Evolutionary conservation across 2,329 filamentous ascomycete genomes (phyloP).

Genomic region (Pestalotiopsis sp.): DNA sequence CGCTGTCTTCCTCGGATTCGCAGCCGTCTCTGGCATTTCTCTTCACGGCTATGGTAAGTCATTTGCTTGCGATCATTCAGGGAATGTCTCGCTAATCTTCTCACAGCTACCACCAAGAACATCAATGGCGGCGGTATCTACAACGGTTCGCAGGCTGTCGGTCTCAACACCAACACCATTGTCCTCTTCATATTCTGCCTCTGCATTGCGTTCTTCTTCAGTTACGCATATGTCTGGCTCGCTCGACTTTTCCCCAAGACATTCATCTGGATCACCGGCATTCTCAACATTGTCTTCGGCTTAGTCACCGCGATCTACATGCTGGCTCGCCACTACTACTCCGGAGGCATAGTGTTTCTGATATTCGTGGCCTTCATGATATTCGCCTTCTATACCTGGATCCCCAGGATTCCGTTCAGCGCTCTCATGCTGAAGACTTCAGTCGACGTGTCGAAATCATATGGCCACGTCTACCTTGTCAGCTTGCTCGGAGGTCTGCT

Average conservation of each 20-base stretch:
- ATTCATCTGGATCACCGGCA: slow-evolving; percentile 91
- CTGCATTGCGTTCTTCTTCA: slow-evolving; percentile 72
- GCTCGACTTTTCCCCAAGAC: slow-evolving; percentile 82
- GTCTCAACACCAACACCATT: slow-evolving; percentile 80
- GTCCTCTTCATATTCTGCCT: slow-evolving; percentile 83
- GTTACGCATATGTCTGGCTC: slow-evolving; percentile 74
- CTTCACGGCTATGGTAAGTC: slow-evolving; percentile 71
- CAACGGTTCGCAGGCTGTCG: slow-evolving; percentile 63
- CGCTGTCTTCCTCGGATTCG: slow-evolving; percentile 71
- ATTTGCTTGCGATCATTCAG: neutral
- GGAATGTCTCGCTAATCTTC: neutral
- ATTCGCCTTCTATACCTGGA: slow-evolving; percentile 88
- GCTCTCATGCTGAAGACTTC: slow-evolving; percentile 86
- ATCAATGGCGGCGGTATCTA: slow-evolving; percentile 77
- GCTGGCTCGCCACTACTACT: slow-evolving; percentile 75
- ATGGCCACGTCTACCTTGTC: slow-evolving; percentile 85
- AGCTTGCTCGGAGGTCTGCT: slow-evolving; percentile 81
- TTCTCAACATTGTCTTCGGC: slow-evolving; percentile 82
- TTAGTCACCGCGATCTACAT: slow-evolving; percentile 89
- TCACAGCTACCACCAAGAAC: slow-evolving; percentile 50
- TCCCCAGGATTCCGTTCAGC: slow-evolving; percentile 86
- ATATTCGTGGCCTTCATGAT: slow-evolving; percentile 80
- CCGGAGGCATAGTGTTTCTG: slow-evolving; percentile 84
- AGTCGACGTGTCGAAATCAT: slow-evolving; percentile 81
- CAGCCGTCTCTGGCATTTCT: slow-evolving; percentile 74